Percentiles rank a stretch among this genome's conserved stretches.
These are phyloP conservation scores for Mycothermus thermophilus DNA, from an alignment of 495 filamentous ascomycete species.

Conservation along the genomic window DNA sequence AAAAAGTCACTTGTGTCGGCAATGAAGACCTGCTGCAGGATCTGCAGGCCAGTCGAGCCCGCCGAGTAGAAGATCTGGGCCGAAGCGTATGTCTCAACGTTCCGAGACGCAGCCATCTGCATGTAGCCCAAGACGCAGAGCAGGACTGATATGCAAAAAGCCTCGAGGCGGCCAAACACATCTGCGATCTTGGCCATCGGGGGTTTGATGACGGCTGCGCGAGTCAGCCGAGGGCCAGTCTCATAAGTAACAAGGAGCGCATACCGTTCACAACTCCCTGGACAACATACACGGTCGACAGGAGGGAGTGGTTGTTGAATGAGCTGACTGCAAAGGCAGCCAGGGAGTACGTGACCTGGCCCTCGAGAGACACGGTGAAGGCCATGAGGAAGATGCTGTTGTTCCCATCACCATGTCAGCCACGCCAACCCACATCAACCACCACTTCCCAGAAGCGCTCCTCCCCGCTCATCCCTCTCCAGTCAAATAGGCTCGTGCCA, in stretches of 20 bases:
- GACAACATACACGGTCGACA: slow-evolving; percentile 44
- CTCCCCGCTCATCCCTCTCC: too few relatives aligned
- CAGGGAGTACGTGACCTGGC: slow-evolving; percentile 32
- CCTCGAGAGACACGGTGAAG: slow-evolving; percentile 33
- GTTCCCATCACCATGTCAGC: neutral
- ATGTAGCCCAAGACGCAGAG: slow-evolving; percentile 28
- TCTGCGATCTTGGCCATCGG: slow-evolving; percentile 32
- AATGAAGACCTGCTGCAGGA: slow-evolving; percentile 47
- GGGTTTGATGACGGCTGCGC: slow-evolving; percentile 27
- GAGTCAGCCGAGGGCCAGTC: neutral
- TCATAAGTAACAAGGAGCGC: neutral
- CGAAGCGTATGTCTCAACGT: slow-evolving; percentile 30
- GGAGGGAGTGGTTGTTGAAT: slow-evolving; percentile 43
- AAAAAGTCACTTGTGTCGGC: slow-evolving; percentile 51
- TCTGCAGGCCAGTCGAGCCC: slow-evolving; percentile 38
- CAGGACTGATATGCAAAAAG: slow-evolving; percentile 22
- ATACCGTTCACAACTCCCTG: slow-evolving; percentile 36
- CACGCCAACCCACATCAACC: too few relatives aligned
- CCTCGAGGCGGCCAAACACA: slow-evolving; percentile 30
- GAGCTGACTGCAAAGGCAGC: slow-evolving; percentile 37
- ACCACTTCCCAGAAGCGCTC: too few relatives aligned
- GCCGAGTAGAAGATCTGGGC: slow-evolving; percentile 36
- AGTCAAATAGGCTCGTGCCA: too few relatives aligned
- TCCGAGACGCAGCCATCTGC: slow-evolving; percentile 23
- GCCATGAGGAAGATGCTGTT: slow-evolving; percentile 29